Conservation (phyloP, 176 grass and related monocot species). For the Rhipidocladum racemiflorum region DNA sequence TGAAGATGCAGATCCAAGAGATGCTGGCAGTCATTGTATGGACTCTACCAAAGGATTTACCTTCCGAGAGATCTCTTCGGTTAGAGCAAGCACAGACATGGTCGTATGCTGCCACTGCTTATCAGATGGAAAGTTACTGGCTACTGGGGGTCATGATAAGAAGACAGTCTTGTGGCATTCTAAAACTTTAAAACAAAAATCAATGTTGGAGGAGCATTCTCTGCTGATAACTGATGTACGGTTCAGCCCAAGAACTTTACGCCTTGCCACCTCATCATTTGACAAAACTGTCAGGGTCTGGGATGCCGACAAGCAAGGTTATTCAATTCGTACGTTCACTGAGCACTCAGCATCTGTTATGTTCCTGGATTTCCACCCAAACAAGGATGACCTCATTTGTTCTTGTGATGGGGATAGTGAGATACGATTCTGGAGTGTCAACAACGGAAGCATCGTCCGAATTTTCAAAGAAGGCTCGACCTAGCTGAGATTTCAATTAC, state of each 20-base stretch:
- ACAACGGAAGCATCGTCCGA: slow-evolving; percentile 49
- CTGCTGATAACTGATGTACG: slow-evolving; percentile 77
- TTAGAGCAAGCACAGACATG: slow-evolving; percentile 65
- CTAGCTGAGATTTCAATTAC: slow-evolving; percentile 87
- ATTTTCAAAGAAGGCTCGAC: slow-evolving; percentile 81
- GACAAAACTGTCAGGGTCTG: slow-evolving; percentile 93
- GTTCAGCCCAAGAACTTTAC: slow-evolving; percentile 67
- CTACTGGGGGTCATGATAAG: slow-evolving; percentile 94
- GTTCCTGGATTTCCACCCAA: slow-evolving; percentile 93
- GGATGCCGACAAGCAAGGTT: slow-evolving; percentile 72
- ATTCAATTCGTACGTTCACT: slow-evolving; percentile 68
- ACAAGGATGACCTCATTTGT: slow-evolving; percentile 91
- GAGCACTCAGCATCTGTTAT: slow-evolving; percentile 82
- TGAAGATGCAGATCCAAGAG: slow-evolving; percentile 69
- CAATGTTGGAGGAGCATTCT: slow-evolving; percentile 74
- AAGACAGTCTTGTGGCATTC: slow-evolving; percentile 83
- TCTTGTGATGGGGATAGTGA: slow-evolving; percentile 83
- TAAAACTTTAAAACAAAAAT: slow-evolving; percentile 75
- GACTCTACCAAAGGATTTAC: slow-evolving; percentile 61
- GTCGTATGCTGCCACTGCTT: slow-evolving; percentile 91
- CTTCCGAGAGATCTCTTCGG: slow-evolving; percentile 61
- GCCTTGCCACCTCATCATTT: slow-evolving; percentile 86
- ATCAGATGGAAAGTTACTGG: slow-evolving; percentile 85
- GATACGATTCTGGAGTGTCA: slow-evolving; percentile 86
- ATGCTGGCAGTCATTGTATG: slow-evolving; percentile 46